A percentile compares a stretch with the other conserved stretches of the same genome.
These are phyloP conservation scores for Chlamydomonas asymmetrica DNA, from an alignment of 139 green algal species.

Conservation along the genomic window DNA sequence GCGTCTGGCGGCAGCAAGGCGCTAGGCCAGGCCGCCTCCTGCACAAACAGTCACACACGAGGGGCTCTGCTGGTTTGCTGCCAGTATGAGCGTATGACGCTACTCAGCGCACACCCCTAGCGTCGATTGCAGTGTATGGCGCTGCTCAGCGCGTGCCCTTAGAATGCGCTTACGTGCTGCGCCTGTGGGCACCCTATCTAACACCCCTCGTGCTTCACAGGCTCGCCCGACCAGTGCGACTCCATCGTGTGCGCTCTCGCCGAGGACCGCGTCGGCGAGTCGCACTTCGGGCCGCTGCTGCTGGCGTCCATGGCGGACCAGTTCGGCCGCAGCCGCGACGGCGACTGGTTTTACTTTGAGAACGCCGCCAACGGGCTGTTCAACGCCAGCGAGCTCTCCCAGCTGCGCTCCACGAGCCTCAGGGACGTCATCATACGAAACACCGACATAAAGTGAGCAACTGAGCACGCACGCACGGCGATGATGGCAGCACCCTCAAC, in stretches of 20 bases:
- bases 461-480: not conserved
- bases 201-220: too few relatives aligned
- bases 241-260: slow-evolving; percentile 41
- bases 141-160: too few relatives aligned
- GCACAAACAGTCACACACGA: too few relatives aligned
- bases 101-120: too few relatives aligned
- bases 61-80: not conserved
- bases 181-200: too few relatives aligned
- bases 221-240: slow-evolving; percentile 28
- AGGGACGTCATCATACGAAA: slow-evolving; percentile 45
- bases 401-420: slow-evolving; percentile 25
- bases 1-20: too few relatives aligned
- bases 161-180: too few relatives aligned
- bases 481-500: too few relatives aligned
- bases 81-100: slow-evolving; percentile 11
- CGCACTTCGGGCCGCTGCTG: slow-evolving; percentile 35
- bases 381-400: slow-evolving; percentile 21
- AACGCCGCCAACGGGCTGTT: slow-evolving; percentile 29
- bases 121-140: slow-evolving; percentile 17
- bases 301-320: slow-evolving; percentile 37
- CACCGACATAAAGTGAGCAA: slow-evolving; percentile 33
- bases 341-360: slow-evolving; percentile 46
- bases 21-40: too few relatives aligned
- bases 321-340: slow-evolving; percentile 30
- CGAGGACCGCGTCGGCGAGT: slow-evolving; percentile 17